Percentiles rank a stretch among this genome's conserved stretches.
These are phyloP conservation scores for Dryas drummondii DNA, from an alignment of 306 rosid species.

Conservation along the genomic window DNA sequence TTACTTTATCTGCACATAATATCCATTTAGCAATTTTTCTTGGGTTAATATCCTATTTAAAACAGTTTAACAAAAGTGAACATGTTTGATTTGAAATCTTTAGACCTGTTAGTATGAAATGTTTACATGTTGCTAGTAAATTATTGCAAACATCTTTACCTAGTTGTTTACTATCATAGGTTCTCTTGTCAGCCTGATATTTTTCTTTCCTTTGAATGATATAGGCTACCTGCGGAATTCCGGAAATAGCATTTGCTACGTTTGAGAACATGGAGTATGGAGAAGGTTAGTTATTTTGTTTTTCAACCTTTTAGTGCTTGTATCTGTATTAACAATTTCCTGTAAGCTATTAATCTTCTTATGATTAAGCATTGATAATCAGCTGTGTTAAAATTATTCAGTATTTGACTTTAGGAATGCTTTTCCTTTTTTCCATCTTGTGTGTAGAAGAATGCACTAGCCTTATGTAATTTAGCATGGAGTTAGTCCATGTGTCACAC, in stretches of 20 bases:
- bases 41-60: too few relatives aligned
- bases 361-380: neutral
- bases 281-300: slow-evolving; percentile 52
- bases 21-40: neutral
- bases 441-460: too few relatives aligned
- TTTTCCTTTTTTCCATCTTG: neutral
- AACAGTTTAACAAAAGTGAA: too few relatives aligned
- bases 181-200: slow-evolving; percentile 33
- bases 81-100: neutral
- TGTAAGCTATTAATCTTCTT: neutral
- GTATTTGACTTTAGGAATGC: neutral
- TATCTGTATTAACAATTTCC: slow-evolving; percentile 15
- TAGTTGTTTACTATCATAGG: slow-evolving; percentile 19
- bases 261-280: slow-evolving; percentile 98
- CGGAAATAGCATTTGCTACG: slow-evolving; percentile 90
- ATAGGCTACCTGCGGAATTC: slow-evolving; percentile 95
- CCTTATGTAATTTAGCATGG: neutral
- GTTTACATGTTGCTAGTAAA: neutral
- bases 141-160: slow-evolving; percentile 9
- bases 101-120: neutral
- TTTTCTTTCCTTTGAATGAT: slow-evolving; percentile 32
- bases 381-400: neutral
- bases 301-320: slow-evolving; percentile 25
- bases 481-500: neutral
- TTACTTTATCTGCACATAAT: neutral